Conservation (phyloP, 179 eudicot genomes). For the Spinacia oleracea region DNA sequence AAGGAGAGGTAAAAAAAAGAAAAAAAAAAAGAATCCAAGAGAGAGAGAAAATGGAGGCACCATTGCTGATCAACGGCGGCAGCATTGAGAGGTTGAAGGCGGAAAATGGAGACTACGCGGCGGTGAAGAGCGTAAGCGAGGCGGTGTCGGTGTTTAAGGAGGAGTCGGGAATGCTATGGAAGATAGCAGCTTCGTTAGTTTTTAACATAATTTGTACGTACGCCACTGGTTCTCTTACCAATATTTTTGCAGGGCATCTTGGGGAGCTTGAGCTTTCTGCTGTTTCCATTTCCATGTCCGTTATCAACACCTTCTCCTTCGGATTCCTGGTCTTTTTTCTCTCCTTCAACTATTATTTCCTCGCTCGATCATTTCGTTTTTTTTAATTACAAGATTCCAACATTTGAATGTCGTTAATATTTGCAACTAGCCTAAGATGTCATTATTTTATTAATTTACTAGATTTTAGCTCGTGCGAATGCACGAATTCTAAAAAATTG, state of each 20-base stretch:
- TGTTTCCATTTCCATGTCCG: conserved; percentile 51
- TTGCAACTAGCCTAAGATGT: no score
- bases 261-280: conserved; percentile 67
- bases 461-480: no score
- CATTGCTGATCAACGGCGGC: not conserved
- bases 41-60: not conserved
- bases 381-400: no score
- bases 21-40: no score
- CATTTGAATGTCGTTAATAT: no score
- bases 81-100: not conserved
- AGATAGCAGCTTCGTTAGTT: conserved; percentile 52
- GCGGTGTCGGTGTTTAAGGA: conserved; percentile 37
- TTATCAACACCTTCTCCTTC: conserved; percentile 56
- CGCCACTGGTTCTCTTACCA: conserved; percentile 45
- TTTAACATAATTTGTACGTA: conserved; percentile 46
- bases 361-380: no score
- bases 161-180: conserved; percentile 59
- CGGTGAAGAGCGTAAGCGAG: conserved; percentile 30
- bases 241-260: conserved; percentile 64
- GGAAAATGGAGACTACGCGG: conserved; percentile 45
- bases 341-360: not conserved
- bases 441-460: no score
- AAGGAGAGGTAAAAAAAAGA: no score
- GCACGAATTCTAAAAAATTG: no score
- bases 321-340: conserved; percentile 55